Evolutionary conservation across 768 basidiomycete genomes (phyloP).

Genomic region (Amanita molliuscula): DNA sequence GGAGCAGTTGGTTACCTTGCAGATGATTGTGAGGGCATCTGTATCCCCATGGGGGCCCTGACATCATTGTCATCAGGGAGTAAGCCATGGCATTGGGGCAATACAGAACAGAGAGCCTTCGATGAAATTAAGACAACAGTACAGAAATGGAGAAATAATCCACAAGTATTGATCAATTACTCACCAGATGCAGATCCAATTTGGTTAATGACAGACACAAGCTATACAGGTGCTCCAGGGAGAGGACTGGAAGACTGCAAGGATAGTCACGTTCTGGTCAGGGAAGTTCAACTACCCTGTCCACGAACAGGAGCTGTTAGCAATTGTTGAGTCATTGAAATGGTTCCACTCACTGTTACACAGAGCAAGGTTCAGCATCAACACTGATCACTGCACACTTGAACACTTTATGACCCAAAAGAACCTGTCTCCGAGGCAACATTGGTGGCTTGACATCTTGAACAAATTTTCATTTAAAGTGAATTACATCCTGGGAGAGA

Average conservation of each 20-base stretch:
- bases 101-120: constrained; percentile 19
- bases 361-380: constrained; percentile 20
- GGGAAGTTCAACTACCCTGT: constrained; percentile 27
- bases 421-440: constrained; percentile 20
- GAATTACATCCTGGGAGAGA: constrained; percentile 21
- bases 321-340: constrained; percentile 24
- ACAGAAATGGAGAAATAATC: constrained; percentile 10
- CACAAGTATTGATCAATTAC: constrained; percentile 14
- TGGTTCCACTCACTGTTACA: constrained; percentile 19
- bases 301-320: constrained; percentile 28
- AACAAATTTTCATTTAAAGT: constrained; percentile 25
- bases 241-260: constrained; percentile 16
- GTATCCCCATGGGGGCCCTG: constrained; percentile 21
- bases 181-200: constrained; percentile 11
- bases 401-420: constrained; percentile 19
- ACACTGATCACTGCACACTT: constrained; percentile 23
- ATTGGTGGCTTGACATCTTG: constrained; percentile 19
- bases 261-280: constrained; percentile 24
- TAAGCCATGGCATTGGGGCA: constrained; percentile 15
- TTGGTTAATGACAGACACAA: constrained; percentile 21
- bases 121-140: constrained; percentile 21
- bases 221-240: constrained; percentile 20
- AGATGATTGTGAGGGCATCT: constrained; percentile 13
- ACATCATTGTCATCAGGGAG: constrained; percentile 10
- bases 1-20: constrained; percentile 27